Percentiles rank a stretch among this genome's conserved stretches.
phyloP scores from a whole-genome alignment of 192 early-diverging fungal species.

The Irineochytrium annulatum region DNA sequence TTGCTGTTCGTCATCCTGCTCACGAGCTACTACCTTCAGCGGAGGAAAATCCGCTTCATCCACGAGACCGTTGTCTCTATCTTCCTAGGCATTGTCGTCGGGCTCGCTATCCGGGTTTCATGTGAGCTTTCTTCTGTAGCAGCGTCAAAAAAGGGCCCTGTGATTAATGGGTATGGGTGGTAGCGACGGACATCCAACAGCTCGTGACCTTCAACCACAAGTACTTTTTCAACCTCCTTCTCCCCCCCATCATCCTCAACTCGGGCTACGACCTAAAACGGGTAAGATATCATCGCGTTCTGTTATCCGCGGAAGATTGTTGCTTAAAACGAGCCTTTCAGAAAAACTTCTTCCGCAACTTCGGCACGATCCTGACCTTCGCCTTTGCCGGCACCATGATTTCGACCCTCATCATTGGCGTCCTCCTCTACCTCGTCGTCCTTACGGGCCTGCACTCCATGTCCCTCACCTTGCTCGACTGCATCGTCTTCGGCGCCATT shows the following conservation, averaged over 20 bases:
- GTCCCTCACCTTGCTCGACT: conserved; percentile 78
- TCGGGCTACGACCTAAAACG: conserved; percentile 94
- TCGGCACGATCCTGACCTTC: conserved; percentile 87
- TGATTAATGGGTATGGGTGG: conserved; percentile 23
- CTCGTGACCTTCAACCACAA: conserved; percentile 89
- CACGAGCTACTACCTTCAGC: conserved; percentile 85
- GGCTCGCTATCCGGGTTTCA: conserved; percentile 27
- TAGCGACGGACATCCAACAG: conserved; percentile 51
- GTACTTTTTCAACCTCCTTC: conserved; percentile 92
- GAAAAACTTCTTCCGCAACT: conserved; percentile 81
- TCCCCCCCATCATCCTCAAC: conserved; percentile 96
- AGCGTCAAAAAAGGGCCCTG: conserved; percentile 9
- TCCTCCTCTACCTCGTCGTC: conserved; percentile 67
- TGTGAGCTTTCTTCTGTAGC: background rate
- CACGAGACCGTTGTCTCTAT: conserved; percentile 97
- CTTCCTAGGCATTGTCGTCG: conserved; percentile 66
- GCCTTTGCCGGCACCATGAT: conserved; percentile 91
- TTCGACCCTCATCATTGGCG: conserved; percentile 82
- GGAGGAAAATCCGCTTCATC: conserved; percentile 78
- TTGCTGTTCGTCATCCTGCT: conserved; percentile 81
- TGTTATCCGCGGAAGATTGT: too few relatives aligned
- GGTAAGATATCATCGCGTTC: conserved; percentile 36
- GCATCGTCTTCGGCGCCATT: conserved; percentile 91
- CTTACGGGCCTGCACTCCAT: conserved; percentile 66
- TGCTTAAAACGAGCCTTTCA: too few relatives aligned